A percentile compares a stretch with the other conserved stretches of the same genome.
Conservation (phyloP, 768 basidiomycete genomes). For the Mycena amicta region DNA sequence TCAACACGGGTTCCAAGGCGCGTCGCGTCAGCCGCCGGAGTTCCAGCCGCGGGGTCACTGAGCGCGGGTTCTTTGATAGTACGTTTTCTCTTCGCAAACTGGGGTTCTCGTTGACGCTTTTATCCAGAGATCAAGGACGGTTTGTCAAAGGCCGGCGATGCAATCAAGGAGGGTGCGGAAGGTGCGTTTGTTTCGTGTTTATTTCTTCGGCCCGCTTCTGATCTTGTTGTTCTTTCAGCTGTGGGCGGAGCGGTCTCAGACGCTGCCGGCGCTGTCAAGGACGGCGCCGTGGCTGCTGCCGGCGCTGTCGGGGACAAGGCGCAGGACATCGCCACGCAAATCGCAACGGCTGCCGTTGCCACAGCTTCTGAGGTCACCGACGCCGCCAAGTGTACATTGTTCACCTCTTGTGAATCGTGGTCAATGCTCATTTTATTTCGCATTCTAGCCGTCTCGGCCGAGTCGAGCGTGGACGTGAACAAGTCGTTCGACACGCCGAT, state of each 20-base stretch:
- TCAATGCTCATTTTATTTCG: neutral
- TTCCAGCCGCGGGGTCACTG: neutral
- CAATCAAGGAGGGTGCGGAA: neutral
- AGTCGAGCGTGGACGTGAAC: neutral
- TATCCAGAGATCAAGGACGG: neutral
- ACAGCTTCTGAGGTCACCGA: neutral
- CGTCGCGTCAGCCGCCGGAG: no score
- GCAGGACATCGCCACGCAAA: neutral
- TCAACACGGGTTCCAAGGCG: neutral
- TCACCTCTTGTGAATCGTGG: neutral
- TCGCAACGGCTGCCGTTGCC: neutral
- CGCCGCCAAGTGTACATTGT: neutral
- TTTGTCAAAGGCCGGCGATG: neutral
- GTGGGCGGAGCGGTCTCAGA: neutral
- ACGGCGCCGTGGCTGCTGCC: neutral
- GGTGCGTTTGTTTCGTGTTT: neutral
- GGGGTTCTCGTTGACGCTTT: neutral
- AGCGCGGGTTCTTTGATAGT: neutral
- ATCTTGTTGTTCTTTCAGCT: no score
- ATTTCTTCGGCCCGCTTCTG: no score
- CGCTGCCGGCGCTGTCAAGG: neutral
- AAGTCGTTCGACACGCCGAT: neutral
- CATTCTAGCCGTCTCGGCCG: neutral
- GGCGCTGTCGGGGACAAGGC: no score
- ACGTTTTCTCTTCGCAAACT: neutral